These are phyloP conservation scores for Leptomonas pyrrhocoris DNA, from an alignment of 208 protist genomes.

Conservation along the genomic window DNA sequence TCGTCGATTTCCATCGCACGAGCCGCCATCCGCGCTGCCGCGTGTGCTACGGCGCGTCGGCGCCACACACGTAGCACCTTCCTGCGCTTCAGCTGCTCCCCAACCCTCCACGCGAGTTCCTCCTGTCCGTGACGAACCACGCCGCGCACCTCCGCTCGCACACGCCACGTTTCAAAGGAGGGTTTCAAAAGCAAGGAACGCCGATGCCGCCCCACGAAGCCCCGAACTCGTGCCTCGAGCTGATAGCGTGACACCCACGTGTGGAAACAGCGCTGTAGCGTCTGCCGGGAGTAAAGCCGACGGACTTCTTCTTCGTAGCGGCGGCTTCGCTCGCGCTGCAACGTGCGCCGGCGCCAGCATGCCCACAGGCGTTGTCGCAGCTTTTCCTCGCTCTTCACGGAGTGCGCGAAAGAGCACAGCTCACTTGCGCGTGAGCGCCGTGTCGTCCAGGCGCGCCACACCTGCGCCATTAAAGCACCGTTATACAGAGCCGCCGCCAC, in stretches of 20 bases:
- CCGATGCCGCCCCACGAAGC: background rate
- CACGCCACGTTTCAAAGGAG: conserved; percentile 18
- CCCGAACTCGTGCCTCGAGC: conserved; percentile 7
- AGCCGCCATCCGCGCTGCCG: background rate
- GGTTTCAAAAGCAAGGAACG: conserved; percentile 7
- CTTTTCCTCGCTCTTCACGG: background rate
- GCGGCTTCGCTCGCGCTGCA: background rate
- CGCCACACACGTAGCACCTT: conserved; percentile 29
- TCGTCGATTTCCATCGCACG: background rate
- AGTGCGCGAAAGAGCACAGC: background rate
- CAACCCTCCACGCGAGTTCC: conserved; percentile 22
- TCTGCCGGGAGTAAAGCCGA: background rate
- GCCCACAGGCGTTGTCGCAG: background rate
- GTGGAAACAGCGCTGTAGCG: background rate
- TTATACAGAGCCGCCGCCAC: background rate
- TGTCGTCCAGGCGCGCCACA: conserved; percentile 7
- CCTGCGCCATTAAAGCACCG: background rate
- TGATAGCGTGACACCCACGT: conserved; percentile 14
- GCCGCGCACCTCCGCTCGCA: conserved; percentile 18
- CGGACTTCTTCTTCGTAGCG: background rate
- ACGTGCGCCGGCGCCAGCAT: background rate
- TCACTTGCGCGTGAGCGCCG: background rate
- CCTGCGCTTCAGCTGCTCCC: conserved; percentile 21
- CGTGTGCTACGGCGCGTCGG: conserved; percentile 18
- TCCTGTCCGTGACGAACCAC: conserved; percentile 24